Evolutionary conservation across 208 protist genomes (phyloP), one percentile per base, ranked within the genome.

Genomic region (Entamoeba histolytica): DNA sequence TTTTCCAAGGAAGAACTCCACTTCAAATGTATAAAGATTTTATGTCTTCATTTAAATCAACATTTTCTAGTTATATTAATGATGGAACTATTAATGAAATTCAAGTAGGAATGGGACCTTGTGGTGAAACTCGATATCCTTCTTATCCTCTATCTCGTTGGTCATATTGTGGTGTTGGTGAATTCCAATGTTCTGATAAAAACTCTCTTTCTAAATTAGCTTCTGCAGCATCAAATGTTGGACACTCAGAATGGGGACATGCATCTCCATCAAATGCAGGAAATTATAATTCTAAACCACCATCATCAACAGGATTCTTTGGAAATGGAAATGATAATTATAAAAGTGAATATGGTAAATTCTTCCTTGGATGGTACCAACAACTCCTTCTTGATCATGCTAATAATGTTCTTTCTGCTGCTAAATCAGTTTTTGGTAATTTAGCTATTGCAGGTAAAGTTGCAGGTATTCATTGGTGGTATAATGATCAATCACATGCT

Each of bases 401-500:
- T 17, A 61, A 94, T n/a, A 49, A 44, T 3, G 92, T 96, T 23
- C 39, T 96, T 1, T 52, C 91, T 8, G 12, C 47, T 19, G 96
- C 95, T 28, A 94, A 49, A 5, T 28, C 3, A 5, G 92, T 94
- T 39, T 15, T 31, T 4, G 35, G n/a, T 7, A 51, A 49, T 44
- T 52, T 94, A 1, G n/a, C 47, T 44, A 49, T 96, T 44, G 93
- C 94, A 50, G 94, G 55, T 73, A 97, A 97, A 93, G 92, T 97
- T 15, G 93, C 95, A n/a, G 96, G 96, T 17, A 96, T 97, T 39
- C 96, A 97, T 94, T 97, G 96, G 96, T 95, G 94, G 94, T 96
- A 96, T 93, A 91, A 91, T 35, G 93, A 93, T 23, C 5, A 92
- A 31, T 94, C 92, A 4, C 96, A 96, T 91, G 96, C 95, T 39